A percentile compares a stretch with the other conserved stretches of the same genome.
phyloP scores from a whole-genome alignment of 2,329 filamentous ascomycete species.

The Aspergillus texensis region DNA sequence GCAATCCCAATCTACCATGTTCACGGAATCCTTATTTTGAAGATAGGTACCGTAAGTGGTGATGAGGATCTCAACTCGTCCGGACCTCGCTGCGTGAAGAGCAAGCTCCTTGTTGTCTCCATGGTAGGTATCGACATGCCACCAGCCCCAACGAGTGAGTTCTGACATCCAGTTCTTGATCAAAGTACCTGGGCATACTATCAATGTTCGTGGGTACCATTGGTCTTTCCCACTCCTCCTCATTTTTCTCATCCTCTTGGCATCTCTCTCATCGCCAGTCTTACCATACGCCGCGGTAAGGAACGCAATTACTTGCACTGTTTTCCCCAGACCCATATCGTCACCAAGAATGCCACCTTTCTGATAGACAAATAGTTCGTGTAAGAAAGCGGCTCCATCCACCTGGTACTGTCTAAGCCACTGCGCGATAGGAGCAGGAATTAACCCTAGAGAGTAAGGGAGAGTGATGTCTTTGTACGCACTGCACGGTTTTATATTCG shows the following conservation, averaged over 20 bases:
- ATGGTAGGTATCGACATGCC: conserved; percentile 83
- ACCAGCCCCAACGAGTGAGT: conserved; percentile 90
- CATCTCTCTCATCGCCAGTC: conserved; percentile 82
- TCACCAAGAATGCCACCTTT: conserved; percentile 89
- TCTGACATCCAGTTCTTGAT: conserved; percentile 92
- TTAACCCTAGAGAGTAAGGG: conserved; percentile 73
- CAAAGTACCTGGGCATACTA: conserved; percentile 85
- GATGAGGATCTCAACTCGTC: conserved; percentile 84
- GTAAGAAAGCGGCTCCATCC: conserved; percentile 79
- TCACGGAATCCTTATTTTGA: conserved; percentile 74
- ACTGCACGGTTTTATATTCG: conserved; percentile 63
- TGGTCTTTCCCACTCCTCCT: conserved; percentile 59
- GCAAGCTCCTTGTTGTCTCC: conserved; percentile 71
- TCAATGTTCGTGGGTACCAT: conserved; percentile 84
- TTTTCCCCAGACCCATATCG: conserved; percentile 98
- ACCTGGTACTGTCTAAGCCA: conserved; percentile 93
- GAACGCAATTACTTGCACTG: conserved; percentile 92
- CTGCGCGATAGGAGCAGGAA: conserved; percentile 87
- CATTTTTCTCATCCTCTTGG: conserved; percentile 84
- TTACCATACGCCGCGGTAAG: conserved; percentile 92
- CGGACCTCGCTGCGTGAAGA: conserved; percentile 71
- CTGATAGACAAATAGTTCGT: conserved; percentile 87
- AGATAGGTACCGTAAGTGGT: conserved; percentile 91
- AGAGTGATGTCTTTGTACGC: conserved; percentile 76
- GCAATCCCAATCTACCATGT: conserved; percentile 88